These are phyloP conservation scores for Rhodamnia argentea DNA, from an alignment of 345 rosid genomes.

Conservation along the genomic window DNA sequence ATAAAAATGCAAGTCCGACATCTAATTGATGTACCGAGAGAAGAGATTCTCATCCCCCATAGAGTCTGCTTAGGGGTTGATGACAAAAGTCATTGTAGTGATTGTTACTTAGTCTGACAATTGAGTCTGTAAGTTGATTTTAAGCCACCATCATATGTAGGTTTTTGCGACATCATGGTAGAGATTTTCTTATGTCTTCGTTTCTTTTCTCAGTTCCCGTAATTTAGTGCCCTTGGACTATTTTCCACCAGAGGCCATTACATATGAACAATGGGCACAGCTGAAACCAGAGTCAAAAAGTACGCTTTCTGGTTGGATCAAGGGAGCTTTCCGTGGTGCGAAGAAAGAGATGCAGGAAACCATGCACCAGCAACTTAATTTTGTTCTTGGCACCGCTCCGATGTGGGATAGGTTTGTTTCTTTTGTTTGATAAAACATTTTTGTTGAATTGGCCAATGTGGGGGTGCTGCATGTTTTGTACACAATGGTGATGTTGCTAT, in stretches of 20 bases:
- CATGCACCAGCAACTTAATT: conserved; percentile 54
- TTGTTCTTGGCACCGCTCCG: conserved; percentile 73
- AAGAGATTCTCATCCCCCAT: neutral
- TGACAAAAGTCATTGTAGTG: neutral
- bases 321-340: conserved; percentile 59
- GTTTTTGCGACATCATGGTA: neutral
- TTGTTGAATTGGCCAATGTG: neutral
- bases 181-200: neutral
- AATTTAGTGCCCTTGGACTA: conserved; percentile 13
- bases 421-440: neutral
- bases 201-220: conserved; percentile 31
- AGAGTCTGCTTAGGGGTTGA: neutral
- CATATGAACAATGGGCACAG: conserved; percentile 63
- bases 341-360: conserved; percentile 87
- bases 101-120: neutral
- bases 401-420: conserved; percentile 85
- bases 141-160: neutral
- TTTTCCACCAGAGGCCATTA: conserved; percentile 66
- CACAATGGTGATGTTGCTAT: neutral
- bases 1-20: neutral
- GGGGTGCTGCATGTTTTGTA: neutral
- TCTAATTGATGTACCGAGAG: neutral
- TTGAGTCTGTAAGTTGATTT: neutral
- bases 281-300: conserved; percentile 54
- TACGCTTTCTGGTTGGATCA: conserved; percentile 65